Conservation (phyloP, 148 eudicot species). For the Persicaria tinctoria region DNA sequence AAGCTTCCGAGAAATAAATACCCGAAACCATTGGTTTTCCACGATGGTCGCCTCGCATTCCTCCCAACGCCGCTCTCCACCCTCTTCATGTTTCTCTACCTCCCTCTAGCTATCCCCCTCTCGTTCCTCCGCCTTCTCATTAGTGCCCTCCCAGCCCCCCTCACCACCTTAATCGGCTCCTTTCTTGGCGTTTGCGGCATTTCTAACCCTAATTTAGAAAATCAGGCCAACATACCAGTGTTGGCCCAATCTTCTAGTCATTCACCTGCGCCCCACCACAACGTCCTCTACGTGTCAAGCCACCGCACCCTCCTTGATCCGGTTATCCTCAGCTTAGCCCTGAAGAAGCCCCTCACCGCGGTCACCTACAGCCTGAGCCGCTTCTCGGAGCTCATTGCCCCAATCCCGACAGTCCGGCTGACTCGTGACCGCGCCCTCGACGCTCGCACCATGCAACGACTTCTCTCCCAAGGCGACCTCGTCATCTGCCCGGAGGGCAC, state of each 20-base stretch:
- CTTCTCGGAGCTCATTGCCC: conserved; percentile 64
- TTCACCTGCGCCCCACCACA: background rate
- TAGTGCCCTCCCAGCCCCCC: conserved; percentile 44
- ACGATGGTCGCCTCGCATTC: conserved; percentile 86
- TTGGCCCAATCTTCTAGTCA: background rate
- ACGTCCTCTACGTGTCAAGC: conserved; percentile 49
- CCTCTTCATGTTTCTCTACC: conserved; percentile 66
- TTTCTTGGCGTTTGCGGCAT: conserved; percentile 38
- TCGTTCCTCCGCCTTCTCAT: conserved; percentile 47
- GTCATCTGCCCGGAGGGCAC: conserved; percentile 89
- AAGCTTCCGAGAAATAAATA: conserved; percentile 54
- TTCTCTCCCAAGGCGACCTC: conserved; percentile 63
- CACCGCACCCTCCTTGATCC: conserved; percentile 84
- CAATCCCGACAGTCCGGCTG: conserved; percentile 58
- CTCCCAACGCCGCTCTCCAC: conserved; percentile 73
- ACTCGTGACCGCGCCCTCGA: conserved; percentile 59
- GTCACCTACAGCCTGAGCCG: conserved; percentile 78
- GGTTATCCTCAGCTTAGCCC: conserved; percentile 40
- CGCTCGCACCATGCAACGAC: conserved; percentile 48
- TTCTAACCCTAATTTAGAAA: background rate
- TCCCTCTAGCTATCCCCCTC: conserved; percentile 52
- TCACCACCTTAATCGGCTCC: conserved; percentile 32
- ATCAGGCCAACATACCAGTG: background rate
- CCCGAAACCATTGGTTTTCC: conserved; percentile 81
- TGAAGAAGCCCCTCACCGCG: conserved; percentile 54